A percentile compares a stretch with the other conserved stretches of the same genome.
Evolutionary conservation across 371 early-diverging fungal species (phyloP).

Genomic region (Rhizopus arrhizus): DNA sequence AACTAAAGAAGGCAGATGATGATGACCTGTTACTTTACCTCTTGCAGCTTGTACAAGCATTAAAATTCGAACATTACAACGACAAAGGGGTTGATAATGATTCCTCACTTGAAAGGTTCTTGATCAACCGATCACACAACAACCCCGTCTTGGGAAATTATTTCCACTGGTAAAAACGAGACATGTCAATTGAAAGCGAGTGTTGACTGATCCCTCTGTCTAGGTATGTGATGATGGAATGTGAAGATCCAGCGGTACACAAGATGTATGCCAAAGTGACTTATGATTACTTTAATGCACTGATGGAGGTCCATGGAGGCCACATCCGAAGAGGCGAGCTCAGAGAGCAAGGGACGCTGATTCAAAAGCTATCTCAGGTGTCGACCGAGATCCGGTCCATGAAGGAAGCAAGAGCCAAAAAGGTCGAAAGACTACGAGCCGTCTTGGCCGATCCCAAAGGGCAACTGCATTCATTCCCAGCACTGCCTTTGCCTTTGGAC

Average conservation of each 20-base stretch:
- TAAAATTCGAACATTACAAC: slow-evolving; percentile 83
- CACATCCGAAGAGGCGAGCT: slow-evolving; percentile 71
- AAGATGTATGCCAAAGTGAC: slow-evolving; percentile 87
- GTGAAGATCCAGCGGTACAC: slow-evolving; percentile 62
- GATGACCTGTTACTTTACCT: slow-evolving; percentile 90
- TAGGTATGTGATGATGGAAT: slow-evolving; percentile 93
- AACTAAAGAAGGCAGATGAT: slow-evolving; percentile 89
- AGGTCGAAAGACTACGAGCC: slow-evolving; percentile 68
- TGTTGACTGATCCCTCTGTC: too few relatives aligned
- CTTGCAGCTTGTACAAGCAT: slow-evolving; percentile 96
- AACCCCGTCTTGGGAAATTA: slow-evolving; percentile 87
- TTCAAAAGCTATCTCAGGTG: slow-evolving; percentile 72
- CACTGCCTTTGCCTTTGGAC: slow-evolving; percentile 80
- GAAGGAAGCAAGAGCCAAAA: slow-evolving; percentile 84
- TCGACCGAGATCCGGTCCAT: slow-evolving; percentile 70
- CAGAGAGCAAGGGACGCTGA: slow-evolving; percentile 80
- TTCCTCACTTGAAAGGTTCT: slow-evolving; percentile 83
- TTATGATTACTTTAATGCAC: slow-evolving; percentile 74
- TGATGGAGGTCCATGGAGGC: slow-evolving; percentile 64
- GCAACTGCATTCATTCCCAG: slow-evolving; percentile 71
- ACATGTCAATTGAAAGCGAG: background rate
- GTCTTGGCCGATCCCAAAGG: slow-evolving; percentile 83
- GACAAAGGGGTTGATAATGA: slow-evolving; percentile 52
- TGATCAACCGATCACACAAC: slow-evolving; percentile 79
- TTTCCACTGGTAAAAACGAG: slow-evolving; percentile 79